Base-by-base conservation (phyloP, 2,329 filamentous ascomycete species). In the Trichoderma sp. region DNA sequence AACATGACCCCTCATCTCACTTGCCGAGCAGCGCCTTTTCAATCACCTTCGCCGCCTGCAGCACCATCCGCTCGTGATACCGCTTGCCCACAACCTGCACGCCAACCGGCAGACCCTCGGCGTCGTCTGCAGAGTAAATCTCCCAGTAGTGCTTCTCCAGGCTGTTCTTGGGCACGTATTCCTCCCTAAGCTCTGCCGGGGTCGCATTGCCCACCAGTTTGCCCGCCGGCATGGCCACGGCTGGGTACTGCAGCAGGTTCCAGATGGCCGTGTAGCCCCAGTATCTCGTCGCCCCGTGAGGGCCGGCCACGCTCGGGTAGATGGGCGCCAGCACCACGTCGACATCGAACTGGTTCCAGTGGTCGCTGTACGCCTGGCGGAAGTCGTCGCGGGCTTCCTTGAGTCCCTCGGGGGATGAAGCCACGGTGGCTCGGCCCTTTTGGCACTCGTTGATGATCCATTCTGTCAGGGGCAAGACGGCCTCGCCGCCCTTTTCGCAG, bases 381-480 rank as follows among this genome's bases (percentile, higher is more conserved):
- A 98, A 67, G 90, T 88, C 76, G 91, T 86, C 9, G 89, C 95
- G 80, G 98, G 78, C 0, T 95, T 95, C 1, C 95, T 95, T 71
- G 93, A 97, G 29, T 97, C 93, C 83, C 98, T 95, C 50, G 98
- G 85, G 76, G 98, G 78, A 73, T 96, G 93, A 66, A 89, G 84
- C 70, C 83, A 84, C 77, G 87, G 54, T 17, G 0, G 22, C 6
- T 1, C 64, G 42, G 6, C 32, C 32, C 34, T 59, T 50, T 66
- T 66, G 64, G 54, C 64, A 66, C 45, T 66, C 53, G 54, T 59
- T 59, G 64, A 66, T 58, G 64, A 66, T 66, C 64, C 64, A 66
- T 27, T 66, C 64, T 17, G 64, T 66, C 42, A 66, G 54, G 15
- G 64, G 64, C 54, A 66, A 12, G 88, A 39, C 89, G 90, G 68